Conservation (phyloP, 257 asterid species). For the Solanum sejunctum region DNA sequence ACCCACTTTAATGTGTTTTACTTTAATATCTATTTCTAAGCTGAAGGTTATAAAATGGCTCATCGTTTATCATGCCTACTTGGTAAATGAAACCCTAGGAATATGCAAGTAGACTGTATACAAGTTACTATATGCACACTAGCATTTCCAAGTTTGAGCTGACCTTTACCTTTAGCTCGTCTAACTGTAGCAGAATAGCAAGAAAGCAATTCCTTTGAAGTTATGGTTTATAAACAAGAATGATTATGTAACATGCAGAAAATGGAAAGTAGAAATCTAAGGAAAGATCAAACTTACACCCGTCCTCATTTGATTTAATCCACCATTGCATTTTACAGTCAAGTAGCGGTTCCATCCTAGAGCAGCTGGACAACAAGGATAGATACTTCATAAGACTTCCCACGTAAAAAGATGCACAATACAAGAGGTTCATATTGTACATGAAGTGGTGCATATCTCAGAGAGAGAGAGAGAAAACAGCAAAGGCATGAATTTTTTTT, state of each 20-base stretch:
- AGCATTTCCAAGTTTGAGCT: neutral
- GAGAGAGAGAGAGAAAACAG: neutral
- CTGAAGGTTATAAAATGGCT: neutral
- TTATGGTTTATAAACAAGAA: neutral
- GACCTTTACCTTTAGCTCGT: neutral
- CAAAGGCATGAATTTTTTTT: neutral
- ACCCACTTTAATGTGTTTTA: neutral
- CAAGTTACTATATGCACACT: neutral
- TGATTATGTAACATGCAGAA: neutral
- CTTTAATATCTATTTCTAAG: neutral
- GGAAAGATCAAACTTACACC: constrained; percentile 42
- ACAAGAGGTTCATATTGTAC: neutral
- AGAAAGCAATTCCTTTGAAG: neutral
- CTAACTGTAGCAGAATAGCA: neutral
- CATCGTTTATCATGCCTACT: neutral
- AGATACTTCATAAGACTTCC: neutral
- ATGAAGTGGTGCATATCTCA: neutral
- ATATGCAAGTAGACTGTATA: neutral
- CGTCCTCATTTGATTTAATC: constrained; percentile 91
- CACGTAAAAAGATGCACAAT: neutral
- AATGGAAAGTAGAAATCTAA: neutral
- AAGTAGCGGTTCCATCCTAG: constrained; percentile 50
- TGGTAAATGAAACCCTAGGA: neutral
- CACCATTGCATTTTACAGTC: constrained; percentile 89
- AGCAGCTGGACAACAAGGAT: constrained; percentile 32